A percentile compares a stretch with the other conserved stretches of the same genome.
Conservation (phyloP, 192 early-diverging fungal genomes). For the Rhizophlyctis rosea region DNA sequence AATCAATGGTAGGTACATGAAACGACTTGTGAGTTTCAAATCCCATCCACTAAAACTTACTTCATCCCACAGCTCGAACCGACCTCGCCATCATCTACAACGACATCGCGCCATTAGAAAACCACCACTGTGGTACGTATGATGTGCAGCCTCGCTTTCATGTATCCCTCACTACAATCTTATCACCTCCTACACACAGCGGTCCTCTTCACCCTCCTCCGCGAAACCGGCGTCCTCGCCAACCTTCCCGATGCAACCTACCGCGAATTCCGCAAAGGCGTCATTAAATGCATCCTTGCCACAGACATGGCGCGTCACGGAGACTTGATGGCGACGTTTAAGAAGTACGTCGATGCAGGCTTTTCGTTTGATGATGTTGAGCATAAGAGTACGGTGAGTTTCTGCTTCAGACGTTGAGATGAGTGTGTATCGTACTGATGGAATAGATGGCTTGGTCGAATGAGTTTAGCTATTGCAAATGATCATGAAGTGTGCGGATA, state of each 20-base stretch:
- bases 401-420: background rate
- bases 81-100: constrained; percentile 52
- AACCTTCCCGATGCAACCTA: constrained; percentile 24
- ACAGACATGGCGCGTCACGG: constrained; percentile 55
- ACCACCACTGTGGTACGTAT: constrained; percentile 41
- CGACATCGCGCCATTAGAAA: constrained; percentile 47
- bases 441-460: background rate
- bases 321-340: constrained; percentile 42
- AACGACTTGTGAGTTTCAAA: background rate
- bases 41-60: background rate
- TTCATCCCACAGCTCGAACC: constrained; percentile 23
- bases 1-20: constrained; percentile 33
- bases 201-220: constrained; percentile 40
- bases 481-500: constrained; percentile 40
- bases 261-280: constrained; percentile 40
- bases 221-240: constrained; percentile 25
- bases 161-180: too few species aligned
- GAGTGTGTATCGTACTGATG: background rate
- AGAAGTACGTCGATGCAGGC: constrained; percentile 21
- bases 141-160: background rate
- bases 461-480: constrained; percentile 31
- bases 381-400: constrained; percentile 36
- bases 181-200: too few species aligned
- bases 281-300: constrained; percentile 47
- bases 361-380: constrained; percentile 43